Base-by-base conservation (phyloP, 306 rosid genomes). In the Sechiopsis laciniata region DNA sequence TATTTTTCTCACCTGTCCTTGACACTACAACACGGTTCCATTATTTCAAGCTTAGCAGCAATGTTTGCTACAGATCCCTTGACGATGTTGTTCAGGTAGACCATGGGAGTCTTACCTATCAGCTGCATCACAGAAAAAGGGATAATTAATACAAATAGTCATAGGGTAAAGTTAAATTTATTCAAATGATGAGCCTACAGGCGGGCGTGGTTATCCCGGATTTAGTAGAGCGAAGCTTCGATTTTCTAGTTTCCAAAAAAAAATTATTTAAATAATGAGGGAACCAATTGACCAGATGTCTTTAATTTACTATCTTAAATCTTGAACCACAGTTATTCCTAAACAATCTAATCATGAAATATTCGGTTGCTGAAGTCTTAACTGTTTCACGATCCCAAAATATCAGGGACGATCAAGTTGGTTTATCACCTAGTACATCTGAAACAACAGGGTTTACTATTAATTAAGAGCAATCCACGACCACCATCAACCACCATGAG, bases 11-110 rank as follows among this genome's bases (percentile, higher is more conserved):
- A 93, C 98, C 98, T 87, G 81, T 94, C 99, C 83, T 94, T 94
- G 83, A 94, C 99, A 84, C 99, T 94, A 73, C 99, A 94, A 80
- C 99, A 94, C 0, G 97, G 99, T 85, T 94, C 99, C 99, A 94
- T 91, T 75, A 90, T 89, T 88, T 94, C 99, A 79, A 94, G 99
- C 85, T 94, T 91, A 55, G 99, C 99, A 79, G 97, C 99, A 83
- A 94, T 80, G 76, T 85, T 94, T 52, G 99, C 96, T 46, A 91
- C 87, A 14, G 88, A 91, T 15, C 95, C 99, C 83, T 85, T 91
- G 8, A 79, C 89, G 8, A 89, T 84, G 48, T 71, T 87, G 75
- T 94, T 94, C 74, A 94, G 88, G 87, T 94, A 94, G 54, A 94
- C 99, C 99, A 94, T 91, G 17, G 99, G 97, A 17, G 99, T 94